Percentiles rank a stretch among this genome's conserved stretches.
Evolutionary conservation across 257 asterid genomes (phyloP).

Genomic region (Solanum paucissectum): DNA sequence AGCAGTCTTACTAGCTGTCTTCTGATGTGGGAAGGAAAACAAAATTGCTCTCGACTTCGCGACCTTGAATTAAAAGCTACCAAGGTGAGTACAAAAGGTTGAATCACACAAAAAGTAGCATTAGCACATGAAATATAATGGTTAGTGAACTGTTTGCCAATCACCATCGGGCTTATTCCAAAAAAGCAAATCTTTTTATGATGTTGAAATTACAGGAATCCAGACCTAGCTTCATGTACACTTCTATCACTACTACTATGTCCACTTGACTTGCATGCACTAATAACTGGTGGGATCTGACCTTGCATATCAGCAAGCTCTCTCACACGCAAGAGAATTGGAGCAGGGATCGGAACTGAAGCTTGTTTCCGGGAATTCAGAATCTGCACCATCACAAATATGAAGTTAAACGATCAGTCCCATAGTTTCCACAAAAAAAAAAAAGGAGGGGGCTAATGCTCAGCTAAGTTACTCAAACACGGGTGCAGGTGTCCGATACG

Average conservation of each 20-base stretch:
- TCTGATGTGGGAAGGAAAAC: not conserved
- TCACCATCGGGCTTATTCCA: conserved; percentile 1
- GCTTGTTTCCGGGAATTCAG: conserved; percentile 56
- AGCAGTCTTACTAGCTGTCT: not conserved
- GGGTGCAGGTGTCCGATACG: not conserved
- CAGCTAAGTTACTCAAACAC: too few relatives aligned
- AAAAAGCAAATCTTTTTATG: not conserved
- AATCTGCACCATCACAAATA: conserved; percentile 24
- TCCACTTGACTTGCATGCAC: conserved; percentile 32
- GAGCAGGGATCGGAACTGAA: conserved; percentile 61
- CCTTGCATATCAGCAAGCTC: conserved; percentile 77
- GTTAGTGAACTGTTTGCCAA: not conserved
- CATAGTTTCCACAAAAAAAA: not conserved
- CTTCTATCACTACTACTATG: conserved; percentile 11
- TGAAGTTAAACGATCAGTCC: not conserved
- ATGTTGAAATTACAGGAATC: conserved; percentile 34
- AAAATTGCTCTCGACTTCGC: not conserved
- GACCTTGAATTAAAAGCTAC: not conserved
- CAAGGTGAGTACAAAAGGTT: not conserved
- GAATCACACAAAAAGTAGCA: not conserved
- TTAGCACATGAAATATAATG: not conserved
- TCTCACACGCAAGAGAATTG: conserved; percentile 69
- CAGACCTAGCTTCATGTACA: conserved; percentile 30
- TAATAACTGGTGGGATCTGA: conserved; percentile 32
- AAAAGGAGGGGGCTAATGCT: too few relatives aligned